These are phyloP conservation scores for Stagonosporopsis tanaceti DNA, from an alignment of 2,329 filamentous ascomycete genomes.

Conservation along the genomic window DNA sequence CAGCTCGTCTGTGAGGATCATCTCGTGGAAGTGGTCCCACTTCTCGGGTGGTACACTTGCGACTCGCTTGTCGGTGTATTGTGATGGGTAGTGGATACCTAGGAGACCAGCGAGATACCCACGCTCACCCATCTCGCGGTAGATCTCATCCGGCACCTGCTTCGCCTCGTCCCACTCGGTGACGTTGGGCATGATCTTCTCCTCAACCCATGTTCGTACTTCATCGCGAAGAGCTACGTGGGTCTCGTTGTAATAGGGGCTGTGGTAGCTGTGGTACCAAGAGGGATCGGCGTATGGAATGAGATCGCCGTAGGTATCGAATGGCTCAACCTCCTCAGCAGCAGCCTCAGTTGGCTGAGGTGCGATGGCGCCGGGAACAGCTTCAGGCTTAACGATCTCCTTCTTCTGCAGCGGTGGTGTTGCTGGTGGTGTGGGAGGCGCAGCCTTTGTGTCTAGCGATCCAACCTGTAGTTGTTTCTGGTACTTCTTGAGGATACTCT, in stretches of 20 bases:
- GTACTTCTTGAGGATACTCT: slow-evolving; percentile 69
- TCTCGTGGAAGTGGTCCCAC: slow-evolving; percentile 98
- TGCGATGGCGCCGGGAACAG: slow-evolving; percentile 64
- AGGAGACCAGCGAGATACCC: slow-evolving; percentile 94
- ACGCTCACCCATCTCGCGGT: slow-evolving; percentile 92
- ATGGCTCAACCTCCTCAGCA: slow-evolving; percentile 70
- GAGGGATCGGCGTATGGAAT: slow-evolving; percentile 91
- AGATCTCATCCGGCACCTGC: slow-evolving; percentile 85
- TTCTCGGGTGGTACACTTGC: slow-evolving; percentile 83
- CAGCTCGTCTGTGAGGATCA: slow-evolving; percentile 93
- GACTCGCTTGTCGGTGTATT: slow-evolving; percentile 75
- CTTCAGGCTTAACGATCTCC: slow-evolving; percentile 63
- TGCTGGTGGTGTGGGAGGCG: slow-evolving; percentile 60
- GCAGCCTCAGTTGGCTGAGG: slow-evolving; percentile 49
- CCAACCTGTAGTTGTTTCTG: slow-evolving; percentile 67
- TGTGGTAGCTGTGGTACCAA: slow-evolving; percentile 97
- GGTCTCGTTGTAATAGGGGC: slow-evolving; percentile 93
- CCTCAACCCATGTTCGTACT: slow-evolving; percentile 90
- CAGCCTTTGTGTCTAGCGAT: slow-evolving; percentile 83
- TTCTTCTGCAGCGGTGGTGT: slow-evolving; percentile 56
- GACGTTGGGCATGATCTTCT: slow-evolving; percentile 87
- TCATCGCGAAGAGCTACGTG: slow-evolving; percentile 91
- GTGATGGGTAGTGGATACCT: slow-evolving; percentile 79
- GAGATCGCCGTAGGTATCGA: slow-evolving; percentile 85
- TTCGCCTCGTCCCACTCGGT: slow-evolving; percentile 97